Percentiles rank a stretch among this genome's conserved stretches.
These are phyloP conservation scores for Trichosporon asahii DNA, from an alignment of 1,284 basidiomycete species.

Conservation along the genomic window DNA sequence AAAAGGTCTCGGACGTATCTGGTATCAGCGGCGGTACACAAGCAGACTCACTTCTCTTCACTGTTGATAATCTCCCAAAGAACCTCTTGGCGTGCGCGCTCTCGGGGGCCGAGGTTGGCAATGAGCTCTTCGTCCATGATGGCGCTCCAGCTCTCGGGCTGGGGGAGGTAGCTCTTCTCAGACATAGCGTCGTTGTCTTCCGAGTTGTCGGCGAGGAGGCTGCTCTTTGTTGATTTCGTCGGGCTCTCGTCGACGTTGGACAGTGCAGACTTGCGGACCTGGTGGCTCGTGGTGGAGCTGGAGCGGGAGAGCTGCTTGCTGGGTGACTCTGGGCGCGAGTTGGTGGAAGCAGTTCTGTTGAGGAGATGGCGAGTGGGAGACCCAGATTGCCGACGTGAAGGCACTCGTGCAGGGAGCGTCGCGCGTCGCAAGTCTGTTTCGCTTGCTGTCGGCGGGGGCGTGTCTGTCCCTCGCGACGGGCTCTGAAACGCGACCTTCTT, in stretches of 20 bases:
- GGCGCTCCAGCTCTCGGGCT: slow-evolving; percentile 89
- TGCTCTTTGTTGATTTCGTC: neutral
- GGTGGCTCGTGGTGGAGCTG: slow-evolving; percentile 8
- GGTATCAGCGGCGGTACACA: slow-evolving; percentile 17
- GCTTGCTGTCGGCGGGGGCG: slow-evolving; percentile 10
- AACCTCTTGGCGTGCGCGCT: slow-evolving; percentile 93
- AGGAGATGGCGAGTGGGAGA: slow-evolving; percentile 9
- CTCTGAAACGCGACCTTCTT: slow-evolving; percentile 25
- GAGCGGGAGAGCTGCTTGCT: slow-evolving; percentile 14
- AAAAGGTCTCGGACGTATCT: slow-evolving; percentile 88
- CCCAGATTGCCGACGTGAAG: slow-evolving; percentile 2
- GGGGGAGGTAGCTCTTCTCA: slow-evolving; percentile 45
- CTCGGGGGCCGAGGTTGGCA: slow-evolving; percentile 83
- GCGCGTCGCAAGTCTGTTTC: slow-evolving; percentile 20
- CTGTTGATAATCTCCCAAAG: slow-evolving; percentile 96
- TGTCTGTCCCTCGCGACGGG: slow-evolving; percentile 9
- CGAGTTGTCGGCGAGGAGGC: neutral
- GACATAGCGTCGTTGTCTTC: slow-evolving; percentile 13
- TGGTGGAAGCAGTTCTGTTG: neutral
- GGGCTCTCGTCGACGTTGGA: slow-evolving; percentile 2
- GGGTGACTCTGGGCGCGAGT: neutral
- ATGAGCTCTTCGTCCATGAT: slow-evolving; percentile 93
- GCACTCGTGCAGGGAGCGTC: slow-evolving; percentile 1
- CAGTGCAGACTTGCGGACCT: slow-evolving; percentile 8
- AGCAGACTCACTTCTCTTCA: slow-evolving; percentile 74